Conservation (phyloP, 257 asterid species). For the Lycium ferocissimum region DNA sequence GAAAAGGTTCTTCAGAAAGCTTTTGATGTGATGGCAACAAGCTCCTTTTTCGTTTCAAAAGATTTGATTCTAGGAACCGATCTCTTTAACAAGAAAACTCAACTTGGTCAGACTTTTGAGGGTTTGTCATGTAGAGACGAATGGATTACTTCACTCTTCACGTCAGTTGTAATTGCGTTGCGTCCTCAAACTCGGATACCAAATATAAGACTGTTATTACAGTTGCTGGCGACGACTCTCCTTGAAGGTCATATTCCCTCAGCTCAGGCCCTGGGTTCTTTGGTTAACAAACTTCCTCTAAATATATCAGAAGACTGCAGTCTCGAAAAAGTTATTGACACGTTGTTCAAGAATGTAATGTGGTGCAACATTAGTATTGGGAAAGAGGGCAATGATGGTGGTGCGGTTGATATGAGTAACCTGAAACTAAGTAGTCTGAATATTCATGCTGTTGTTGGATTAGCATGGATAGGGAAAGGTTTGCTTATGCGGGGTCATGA, state of each 20-base stretch:
- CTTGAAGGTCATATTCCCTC: conserved; percentile 81
- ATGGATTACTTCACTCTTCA: conserved; percentile 70
- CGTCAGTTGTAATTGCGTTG: conserved; percentile 80
- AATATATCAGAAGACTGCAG: conserved; percentile 47
- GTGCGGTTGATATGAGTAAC: conserved; percentile 46
- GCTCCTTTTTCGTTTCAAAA: conserved; percentile 41
- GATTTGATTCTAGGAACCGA: conserved; percentile 37
- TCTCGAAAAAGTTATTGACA: conserved; percentile 68
- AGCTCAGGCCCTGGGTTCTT: conserved; percentile 95
- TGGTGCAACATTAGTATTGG: conserved; percentile 43
- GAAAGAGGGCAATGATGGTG: conserved; percentile 45
- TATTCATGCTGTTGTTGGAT: conserved; percentile 62
- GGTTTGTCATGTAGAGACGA: conserved; percentile 54
- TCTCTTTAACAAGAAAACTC: conserved; percentile 25
- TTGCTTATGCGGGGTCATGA: conserved; percentile 95
- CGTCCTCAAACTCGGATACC: conserved; percentile 75
- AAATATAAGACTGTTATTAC: conserved; percentile 58
- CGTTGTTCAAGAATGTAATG: conserved; percentile 49
- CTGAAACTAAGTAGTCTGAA: conserved; percentile 47
- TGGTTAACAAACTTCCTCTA: conserved; percentile 88
- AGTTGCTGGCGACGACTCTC: conserved; percentile 58
- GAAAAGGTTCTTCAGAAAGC: conserved; percentile 65
- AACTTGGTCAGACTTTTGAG: conserved; percentile 38
- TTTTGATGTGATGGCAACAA: conserved; percentile 53
- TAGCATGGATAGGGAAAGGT: conserved; percentile 98